Conservation (phyloP, 2,329 filamentous ascomycete genomes). For the Sordariomycetes sp. region DNA sequence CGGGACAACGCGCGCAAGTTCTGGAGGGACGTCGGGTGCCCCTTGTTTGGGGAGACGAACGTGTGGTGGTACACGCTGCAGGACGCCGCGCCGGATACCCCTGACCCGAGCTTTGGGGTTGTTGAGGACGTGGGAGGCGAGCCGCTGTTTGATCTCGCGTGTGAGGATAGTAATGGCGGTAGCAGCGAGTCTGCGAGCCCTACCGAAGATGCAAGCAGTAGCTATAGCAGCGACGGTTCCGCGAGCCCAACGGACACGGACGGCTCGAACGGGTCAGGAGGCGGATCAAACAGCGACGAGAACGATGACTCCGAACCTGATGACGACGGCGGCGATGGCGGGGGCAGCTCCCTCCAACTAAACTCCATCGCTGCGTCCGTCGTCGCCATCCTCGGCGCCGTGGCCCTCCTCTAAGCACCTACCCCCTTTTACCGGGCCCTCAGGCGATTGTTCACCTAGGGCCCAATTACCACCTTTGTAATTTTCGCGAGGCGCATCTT, state of each 20-base stretch:
- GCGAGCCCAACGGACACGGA: neutral
- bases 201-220: neutral
- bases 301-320: neutral
- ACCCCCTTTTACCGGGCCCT: neutral
- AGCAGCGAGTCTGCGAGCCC: neutral
- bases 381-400: slow-evolving; percentile 2
- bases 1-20: slow-evolving; percentile 60
- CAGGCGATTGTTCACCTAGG: neutral
- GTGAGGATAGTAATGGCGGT: slow-evolving; percentile 18
- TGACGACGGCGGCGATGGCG: neutral
- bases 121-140: slow-evolving; percentile 36
- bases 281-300: neutral
- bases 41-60: slow-evolving; percentile 48
- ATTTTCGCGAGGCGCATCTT: too few species aligned
- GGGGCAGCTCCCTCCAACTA: neutral
- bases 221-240: neutral
- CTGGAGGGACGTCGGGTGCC: slow-evolving; percentile 70
- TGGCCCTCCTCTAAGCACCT: neutral
- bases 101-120: slow-evolving; percentile 59
- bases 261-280: neutral
- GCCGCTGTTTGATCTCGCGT: slow-evolving; percentile 52
- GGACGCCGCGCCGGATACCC: slow-evolving; percentile 45
- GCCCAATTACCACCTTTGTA: neutral
- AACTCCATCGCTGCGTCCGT: slow-evolving; percentile 1
- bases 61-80: slow-evolving; percentile 71